Base-by-base conservation (phyloP, 345 rosid species). In the Hypericum perforatum region DNA sequence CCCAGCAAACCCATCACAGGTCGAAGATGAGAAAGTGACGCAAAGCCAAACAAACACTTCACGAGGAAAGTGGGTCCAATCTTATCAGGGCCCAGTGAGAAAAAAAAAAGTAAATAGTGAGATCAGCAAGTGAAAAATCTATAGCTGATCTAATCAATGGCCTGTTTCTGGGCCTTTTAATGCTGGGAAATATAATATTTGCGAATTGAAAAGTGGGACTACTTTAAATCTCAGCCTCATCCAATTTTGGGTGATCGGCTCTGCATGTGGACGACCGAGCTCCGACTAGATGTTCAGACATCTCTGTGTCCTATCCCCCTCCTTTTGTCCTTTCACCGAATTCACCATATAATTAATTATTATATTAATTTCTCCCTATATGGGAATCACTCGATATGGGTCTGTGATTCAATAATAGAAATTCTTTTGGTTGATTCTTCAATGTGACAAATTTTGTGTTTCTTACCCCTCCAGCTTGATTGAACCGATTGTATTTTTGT, bases 191-290 rank as follows among this genome's bases (percentile, higher is more conserved):
- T 4, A 22, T 1, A 4, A 22, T 16, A 49, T 13, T 62, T 56
- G 70, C 69, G 56, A 8, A 8, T 9, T 1, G 9, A 38, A 41
- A 45, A 8, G 45, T 58, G 46, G 69, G 52, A 61, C 63, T 29
- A 38, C 69, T 39, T 53, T 10, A 14, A 41, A 22, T 45, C 22
- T 0, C 41, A n/a, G 12, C 54, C 56, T 62, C 59, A 39, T 58
- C 53, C 36, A 5, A 5, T 7, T 9, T 0, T 10, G 4, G 2
- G 32, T 8, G 5, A 51, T 47, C 56, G n/a, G 32, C 32, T 32
- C 43, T 44, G 51, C 70, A 61, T 57, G 65, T 64, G 70, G 47
- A 45, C 52, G 45, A 42, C 70, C 57, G 57, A 16, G 10, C 40
- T 47, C 39, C 2, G 48, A 58, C 52, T 39, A 11, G 50, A 53